These are phyloP conservation scores for Russula abietina DNA, from an alignment of 768 basidiomycete species.

Conservation along the genomic window DNA sequence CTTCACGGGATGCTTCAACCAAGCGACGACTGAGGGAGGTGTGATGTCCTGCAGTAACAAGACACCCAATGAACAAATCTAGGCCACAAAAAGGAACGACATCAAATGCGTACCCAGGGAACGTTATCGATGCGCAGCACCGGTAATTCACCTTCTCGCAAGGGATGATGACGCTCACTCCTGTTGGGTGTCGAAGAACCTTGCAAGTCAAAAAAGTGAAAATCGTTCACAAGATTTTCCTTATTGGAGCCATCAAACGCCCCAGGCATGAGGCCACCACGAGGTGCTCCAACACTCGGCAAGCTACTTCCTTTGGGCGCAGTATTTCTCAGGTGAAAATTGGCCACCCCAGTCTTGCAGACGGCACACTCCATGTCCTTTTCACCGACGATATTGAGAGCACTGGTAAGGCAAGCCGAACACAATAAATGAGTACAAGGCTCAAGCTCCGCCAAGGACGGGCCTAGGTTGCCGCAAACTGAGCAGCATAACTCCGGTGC, in stretches of 20 bases:
- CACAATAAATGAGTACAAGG: constrained; percentile 76
- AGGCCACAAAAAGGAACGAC: background rate
- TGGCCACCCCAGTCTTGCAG: constrained; percentile 61
- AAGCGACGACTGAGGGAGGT: constrained; percentile 59
- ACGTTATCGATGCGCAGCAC: constrained; percentile 85
- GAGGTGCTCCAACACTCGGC: constrained; percentile 22
- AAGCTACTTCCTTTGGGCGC: constrained; percentile 28
- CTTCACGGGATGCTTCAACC: constrained; percentile 65
- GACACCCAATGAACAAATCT: constrained; percentile 10
- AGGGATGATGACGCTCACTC: constrained; percentile 15
- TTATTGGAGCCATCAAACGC: constrained; percentile 27
- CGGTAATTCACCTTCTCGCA: constrained; percentile 37
- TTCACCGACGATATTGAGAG: constrained; percentile 84
- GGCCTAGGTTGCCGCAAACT: constrained; percentile 50
- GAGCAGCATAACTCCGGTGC: constrained; percentile 43
- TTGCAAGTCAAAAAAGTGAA: constrained; percentile 30
- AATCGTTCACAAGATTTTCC: constrained; percentile 27
- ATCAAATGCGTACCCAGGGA: constrained; percentile 59
- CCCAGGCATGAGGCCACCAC: constrained; percentile 22
- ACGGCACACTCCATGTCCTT: constrained; percentile 84
- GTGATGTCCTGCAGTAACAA: constrained; percentile 63
- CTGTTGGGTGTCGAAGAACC: constrained; percentile 32
- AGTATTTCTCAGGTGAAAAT: constrained; percentile 41
- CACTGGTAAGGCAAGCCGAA: constrained; percentile 76
- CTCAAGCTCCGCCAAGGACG: constrained; percentile 55